Conservation (phyloP, 805 yeast species). For the Priceomyces carsonii region DNA sequence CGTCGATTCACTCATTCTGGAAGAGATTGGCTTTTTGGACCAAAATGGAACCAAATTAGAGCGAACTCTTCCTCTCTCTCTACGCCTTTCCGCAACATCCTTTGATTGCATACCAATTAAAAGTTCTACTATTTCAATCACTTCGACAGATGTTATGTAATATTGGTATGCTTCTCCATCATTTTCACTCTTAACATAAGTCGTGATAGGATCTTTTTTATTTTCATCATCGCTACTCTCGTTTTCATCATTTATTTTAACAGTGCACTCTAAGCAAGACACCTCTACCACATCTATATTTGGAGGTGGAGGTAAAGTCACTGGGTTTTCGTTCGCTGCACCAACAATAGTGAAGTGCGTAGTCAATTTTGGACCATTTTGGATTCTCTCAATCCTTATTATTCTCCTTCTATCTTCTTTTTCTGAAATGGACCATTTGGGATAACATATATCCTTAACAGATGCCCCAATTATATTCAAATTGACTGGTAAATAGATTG, state of each 20-base stretch:
- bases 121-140: constrained; percentile 62
- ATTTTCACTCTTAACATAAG: constrained; percentile 16
- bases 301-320: constrained; percentile 34
- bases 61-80: constrained; percentile 66
- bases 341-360: constrained; percentile 55
- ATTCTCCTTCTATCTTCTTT: constrained; percentile 54
- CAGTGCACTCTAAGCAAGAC: constrained; percentile 54
- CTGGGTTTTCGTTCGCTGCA: constrained; percentile 49
- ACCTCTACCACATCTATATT: constrained; percentile 58
- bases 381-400: constrained; percentile 56
- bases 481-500: constrained; percentile 46
- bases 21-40: constrained; percentile 59
- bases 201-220: constrained; percentile 11
- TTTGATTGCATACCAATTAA: constrained; percentile 51
- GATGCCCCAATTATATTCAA: constrained; percentile 46
- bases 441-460: constrained; percentile 50
- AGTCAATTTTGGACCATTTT: constrained; percentile 45
- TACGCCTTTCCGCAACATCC: constrained; percentile 53
- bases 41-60: constrained; percentile 68
- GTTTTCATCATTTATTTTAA: constrained; percentile 27
- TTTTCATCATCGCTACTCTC: constrained; percentile 28
- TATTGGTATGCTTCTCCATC: constrained; percentile 32
- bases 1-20: constrained; percentile 34
- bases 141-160: constrained; percentile 68
- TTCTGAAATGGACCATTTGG: constrained; percentile 51